Conservation (phyloP, 1,284 basidiomycete genomes). For the Trichosporon sp. region DNA sequence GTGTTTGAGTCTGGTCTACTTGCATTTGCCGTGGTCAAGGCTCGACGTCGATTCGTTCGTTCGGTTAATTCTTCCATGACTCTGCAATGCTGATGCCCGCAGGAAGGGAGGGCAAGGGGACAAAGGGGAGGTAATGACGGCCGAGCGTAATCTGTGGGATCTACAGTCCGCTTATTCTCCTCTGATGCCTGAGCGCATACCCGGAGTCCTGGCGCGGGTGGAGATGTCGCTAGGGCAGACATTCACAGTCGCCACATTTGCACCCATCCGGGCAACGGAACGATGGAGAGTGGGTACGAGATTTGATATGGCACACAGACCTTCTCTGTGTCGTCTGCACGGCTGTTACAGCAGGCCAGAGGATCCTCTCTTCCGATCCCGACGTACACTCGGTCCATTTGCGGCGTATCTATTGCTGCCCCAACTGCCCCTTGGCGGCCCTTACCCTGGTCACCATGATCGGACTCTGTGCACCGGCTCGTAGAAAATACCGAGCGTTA, state of each 20-base stretch:
- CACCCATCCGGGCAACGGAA: not conserved
- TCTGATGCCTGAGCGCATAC: constrained; percentile 1
- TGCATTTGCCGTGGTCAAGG: not conserved
- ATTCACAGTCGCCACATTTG: not conserved
- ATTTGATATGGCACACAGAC: not conserved
- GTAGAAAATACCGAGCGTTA: not conserved
- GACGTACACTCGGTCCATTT: not conserved
- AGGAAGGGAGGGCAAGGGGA: not conserved
- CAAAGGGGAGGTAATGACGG: not conserved
- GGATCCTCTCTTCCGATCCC: not conserved
- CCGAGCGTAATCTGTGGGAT: constrained; percentile 8
- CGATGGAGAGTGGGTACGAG: not conserved
- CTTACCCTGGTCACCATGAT: not conserved
- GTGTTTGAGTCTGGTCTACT: not conserved
- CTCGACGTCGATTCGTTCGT: not conserved
- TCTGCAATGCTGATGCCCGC: not conserved
- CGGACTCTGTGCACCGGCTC: constrained; percentile 1
- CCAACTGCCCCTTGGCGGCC: not conserved
- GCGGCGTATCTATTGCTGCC: not conserved
- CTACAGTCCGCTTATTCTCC: not conserved
- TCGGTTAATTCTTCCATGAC: not conserved
- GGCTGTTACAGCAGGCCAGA: not conserved
- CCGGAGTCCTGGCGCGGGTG: not conserved
- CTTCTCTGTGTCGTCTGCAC: not conserved
- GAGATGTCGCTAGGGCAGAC: not conserved